Percentiles rank a stretch among this genome's conserved stretches.
phyloP scores from a whole-genome alignment of 805 yeast species.

The Teunomyces barrocoloradensis region DNA sequence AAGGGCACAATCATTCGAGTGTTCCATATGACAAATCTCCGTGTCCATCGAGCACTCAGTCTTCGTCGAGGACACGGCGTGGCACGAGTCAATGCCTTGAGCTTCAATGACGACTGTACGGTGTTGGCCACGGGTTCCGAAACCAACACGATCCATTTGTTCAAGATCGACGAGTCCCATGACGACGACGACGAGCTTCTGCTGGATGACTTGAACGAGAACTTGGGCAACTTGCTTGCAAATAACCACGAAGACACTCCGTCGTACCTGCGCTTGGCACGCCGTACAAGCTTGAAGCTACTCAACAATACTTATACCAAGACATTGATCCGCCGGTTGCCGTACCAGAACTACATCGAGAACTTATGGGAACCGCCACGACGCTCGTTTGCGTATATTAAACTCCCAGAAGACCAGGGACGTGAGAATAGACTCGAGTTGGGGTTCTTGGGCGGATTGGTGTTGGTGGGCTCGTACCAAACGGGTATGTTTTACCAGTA shows the following conservation, averaged over 20 bases:
- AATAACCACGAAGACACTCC: slow-evolving; percentile 8
- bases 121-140: slow-evolving; percentile 41
- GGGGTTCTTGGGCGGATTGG: slow-evolving; percentile 34
- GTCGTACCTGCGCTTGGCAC: no score
- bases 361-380: slow-evolving; percentile 43
- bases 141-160: slow-evolving; percentile 41
- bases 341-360: slow-evolving; percentile 40
- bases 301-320: slow-evolving; percentile 37
- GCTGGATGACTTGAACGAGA: slow-evolving; percentile 35
- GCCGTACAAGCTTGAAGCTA: slow-evolving; percentile 4
- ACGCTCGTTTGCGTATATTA: slow-evolving; percentile 41
- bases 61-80: slow-evolving; percentile 42
- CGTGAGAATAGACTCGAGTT: slow-evolving; percentile 27
- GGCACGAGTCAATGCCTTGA: slow-evolving; percentile 32
- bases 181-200: no score
- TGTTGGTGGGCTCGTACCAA: slow-evolving; percentile 37
- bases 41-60: slow-evolving; percentile 27
- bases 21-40: slow-evolving; percentile 13
- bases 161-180: slow-evolving; percentile 17
- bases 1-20: slow-evolving; percentile 44
- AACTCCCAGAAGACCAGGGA: slow-evolving; percentile 29
- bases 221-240: slow-evolving; percentile 34
- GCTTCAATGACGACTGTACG: slow-evolving; percentile 31
- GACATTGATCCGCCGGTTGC: slow-evolving; percentile 36
- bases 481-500: slow-evolving; percentile 40